Base-by-base conservation (phyloP, 2,329 filamentous ascomycete species). In the Penicillium paneum region DNA sequence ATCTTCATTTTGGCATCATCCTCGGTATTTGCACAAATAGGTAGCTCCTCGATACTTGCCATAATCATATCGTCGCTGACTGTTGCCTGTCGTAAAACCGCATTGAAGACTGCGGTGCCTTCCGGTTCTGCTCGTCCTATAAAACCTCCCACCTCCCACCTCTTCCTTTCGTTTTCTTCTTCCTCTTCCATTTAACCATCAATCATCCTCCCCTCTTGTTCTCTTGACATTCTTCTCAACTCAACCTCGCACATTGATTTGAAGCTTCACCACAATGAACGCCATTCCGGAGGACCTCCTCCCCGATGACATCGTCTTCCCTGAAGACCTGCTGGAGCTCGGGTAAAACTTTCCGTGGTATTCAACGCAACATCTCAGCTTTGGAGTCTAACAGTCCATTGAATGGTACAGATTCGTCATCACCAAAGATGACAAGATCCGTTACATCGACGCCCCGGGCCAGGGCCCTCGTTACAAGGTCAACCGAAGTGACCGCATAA, bases 381-480 rank as follows among this genome's bases (percentile, higher is more conserved):
- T n/a, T 34, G 11, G n/a, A 21, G 11, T 6, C 31, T 41, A 47
- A 59, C 24, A 7, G 12, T 24, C 1, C 6, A 31, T 35, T 32
- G 8, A 34, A 44, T 47, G 6, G 24, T 32, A 50, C 56, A 92
- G 90, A 40, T 95, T 91, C 73, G 92, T 90, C 69, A 74, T 96
- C 74, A 91, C 90, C 62, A 80, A 86, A 0, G 73, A 85, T 0
- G 90, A 93, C 62, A 84, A 93, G 65, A 82, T 96, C 57, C 85
- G 89, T 44, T 85, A 80, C 57, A 86, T 89, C 51, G 76, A 81
- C 21, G 76, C 90, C 34, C 85, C 88, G 0, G 80, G 87, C 28
- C 81, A 60, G 87, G 86, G 67, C 96, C 90, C 77, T 82, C 89
- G 62, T 3, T 96, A 82, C 78, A 87, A 85, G 69, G 72, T 89